Percentiles rank a stretch among this genome's conserved stretches.
phyloP scores from a whole-genome alignment of 306 rosid species.

The Albizia julibrissin region DNA sequence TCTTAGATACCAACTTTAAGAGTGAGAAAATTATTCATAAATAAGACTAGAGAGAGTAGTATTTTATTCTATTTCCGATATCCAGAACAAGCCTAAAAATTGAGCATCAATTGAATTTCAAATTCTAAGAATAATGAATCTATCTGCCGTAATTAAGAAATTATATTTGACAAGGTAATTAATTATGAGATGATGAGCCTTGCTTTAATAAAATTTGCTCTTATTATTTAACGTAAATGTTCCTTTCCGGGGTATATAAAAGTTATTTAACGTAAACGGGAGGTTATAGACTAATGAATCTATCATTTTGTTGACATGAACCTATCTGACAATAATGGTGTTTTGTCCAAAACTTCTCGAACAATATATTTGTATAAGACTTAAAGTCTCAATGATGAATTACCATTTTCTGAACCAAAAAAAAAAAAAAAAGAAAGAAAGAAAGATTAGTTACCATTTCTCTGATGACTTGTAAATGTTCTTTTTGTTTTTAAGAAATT shows the following conservation, averaged over 20 bases:
- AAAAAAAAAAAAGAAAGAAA: neutral
- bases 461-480: too few species aligned
- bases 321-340: neutral
- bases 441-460: neutral
- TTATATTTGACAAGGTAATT: neutral
- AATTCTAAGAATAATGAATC: neutral
- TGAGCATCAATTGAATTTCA: neutral
- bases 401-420: neutral
- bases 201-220: neutral
- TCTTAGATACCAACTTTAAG: fast-evolving
- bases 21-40: too few species aligned
- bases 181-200: neutral
- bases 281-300: neutral
- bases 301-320: neutral
- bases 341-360: neutral
- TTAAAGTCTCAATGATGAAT: neutral
- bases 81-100: too few species aligned
- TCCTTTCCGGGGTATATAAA: too few species aligned
- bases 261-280: neutral
- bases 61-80: too few species aligned
- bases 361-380: neutral
- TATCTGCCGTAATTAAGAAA: neutral
- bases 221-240: neutral
- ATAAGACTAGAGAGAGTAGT: too few species aligned
- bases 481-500: too few species aligned